Evolutionary conservation across 768 basidiomycete genomes (phyloP).

Genomic region (Strobilomyces echinocephalus): DNA sequence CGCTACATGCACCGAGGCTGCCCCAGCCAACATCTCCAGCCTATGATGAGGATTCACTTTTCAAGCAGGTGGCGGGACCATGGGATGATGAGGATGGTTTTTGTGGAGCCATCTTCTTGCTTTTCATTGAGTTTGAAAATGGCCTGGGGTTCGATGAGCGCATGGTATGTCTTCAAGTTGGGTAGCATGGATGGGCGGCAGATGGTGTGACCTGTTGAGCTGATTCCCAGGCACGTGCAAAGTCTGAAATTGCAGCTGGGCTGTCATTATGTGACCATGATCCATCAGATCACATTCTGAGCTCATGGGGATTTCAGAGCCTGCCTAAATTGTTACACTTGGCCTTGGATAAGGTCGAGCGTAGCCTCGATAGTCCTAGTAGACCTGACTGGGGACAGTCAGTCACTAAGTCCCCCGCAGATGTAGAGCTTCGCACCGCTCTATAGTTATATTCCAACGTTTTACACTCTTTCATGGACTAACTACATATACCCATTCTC

Average conservation of each 20-base stretch:
- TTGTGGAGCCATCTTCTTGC: constrained; percentile 2
- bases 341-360: too few relatives aligned
- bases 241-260: constrained; percentile 8
- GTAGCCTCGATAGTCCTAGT: too few relatives aligned
- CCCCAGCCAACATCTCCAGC: background rate
- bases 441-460: too few relatives aligned
- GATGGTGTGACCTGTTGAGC: constrained; percentile 10
- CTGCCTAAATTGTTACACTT: too few relatives aligned
- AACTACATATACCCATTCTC: too few relatives aligned
- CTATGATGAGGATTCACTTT: background rate
- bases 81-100: constrained; percentile 19
- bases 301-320: too few relatives aligned
- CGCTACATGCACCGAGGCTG: background rate
- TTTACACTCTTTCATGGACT: too few relatives aligned
- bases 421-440: too few relatives aligned
- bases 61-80: background rate
- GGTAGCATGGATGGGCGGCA: constrained; percentile 24
- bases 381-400: too few relatives aligned
- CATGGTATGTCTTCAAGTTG: constrained; percentile 16
- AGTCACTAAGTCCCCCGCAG: too few relatives aligned
- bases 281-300: constrained; percentile 10
- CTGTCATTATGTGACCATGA: background rate
- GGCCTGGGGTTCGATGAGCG: constrained; percentile 12
- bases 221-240: constrained; percentile 20
- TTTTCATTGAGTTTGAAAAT: constrained; percentile 27